A percentile compares a stretch with the other conserved stretches of the same genome.
phyloP scores from a whole-genome alignment of 768 basidiomycete species.

The Calvatia gigantea region DNA sequence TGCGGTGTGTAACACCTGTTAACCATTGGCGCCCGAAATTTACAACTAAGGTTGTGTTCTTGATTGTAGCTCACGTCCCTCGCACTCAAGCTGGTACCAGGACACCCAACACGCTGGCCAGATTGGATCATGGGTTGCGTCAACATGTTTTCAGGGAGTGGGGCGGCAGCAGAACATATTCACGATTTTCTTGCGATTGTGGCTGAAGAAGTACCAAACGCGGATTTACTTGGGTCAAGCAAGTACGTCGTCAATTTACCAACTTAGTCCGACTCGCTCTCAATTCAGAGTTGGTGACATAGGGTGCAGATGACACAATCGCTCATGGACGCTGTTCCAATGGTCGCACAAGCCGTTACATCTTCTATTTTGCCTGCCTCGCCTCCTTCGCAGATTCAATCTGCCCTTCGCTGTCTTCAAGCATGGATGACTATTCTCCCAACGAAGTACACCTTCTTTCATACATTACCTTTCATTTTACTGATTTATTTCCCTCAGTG shows the following conservation, averaged over 20 bases:
- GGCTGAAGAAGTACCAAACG: conserved; percentile 75
- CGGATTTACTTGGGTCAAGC: conserved; percentile 69
- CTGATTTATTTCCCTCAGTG: conserved; percentile 33
- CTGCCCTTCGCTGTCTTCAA: conserved; percentile 77
- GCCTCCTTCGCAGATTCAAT: conserved; percentile 48
- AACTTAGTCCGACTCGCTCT: background rate
- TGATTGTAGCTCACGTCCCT: conserved; percentile 55
- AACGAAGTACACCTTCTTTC: conserved; percentile 46
- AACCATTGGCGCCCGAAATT: conserved; percentile 8
- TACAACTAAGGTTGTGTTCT: conserved; percentile 4
- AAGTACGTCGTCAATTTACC: conserved; percentile 47
- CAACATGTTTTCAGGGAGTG: conserved; percentile 54
- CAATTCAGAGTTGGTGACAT: conserved; percentile 3
- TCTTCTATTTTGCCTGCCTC: conserved; percentile 43
- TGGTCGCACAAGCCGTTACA: conserved; percentile 69
- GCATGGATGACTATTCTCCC: conserved; percentile 77
- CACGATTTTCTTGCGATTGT: conserved; percentile 81
- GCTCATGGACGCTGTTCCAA: conserved; percentile 61
- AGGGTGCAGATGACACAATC: conserved; percentile 66
- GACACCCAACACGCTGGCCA: conserved; percentile 61
- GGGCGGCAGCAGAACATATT: conserved; percentile 55
- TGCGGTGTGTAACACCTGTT: conserved; percentile 49
- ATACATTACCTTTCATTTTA: background rate
- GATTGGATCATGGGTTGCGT: conserved; percentile 73
- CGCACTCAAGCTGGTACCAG: conserved; percentile 66